Evolutionary conservation across 2,329 filamentous ascomycete species (phyloP).

Genomic region (Alternaria viburni): DNA sequence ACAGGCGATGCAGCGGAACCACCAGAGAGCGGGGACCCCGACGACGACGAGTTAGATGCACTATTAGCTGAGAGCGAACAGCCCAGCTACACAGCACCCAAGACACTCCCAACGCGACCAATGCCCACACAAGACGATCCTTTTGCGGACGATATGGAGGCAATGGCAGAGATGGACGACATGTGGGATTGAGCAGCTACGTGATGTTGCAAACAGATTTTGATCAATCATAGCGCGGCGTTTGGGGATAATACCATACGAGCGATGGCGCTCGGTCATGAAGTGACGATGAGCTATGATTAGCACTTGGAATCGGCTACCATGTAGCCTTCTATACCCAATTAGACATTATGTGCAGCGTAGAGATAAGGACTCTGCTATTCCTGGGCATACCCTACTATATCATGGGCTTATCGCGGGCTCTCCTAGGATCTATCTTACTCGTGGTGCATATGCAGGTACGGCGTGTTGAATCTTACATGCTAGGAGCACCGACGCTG

Average conservation of each 20-base stretch:
- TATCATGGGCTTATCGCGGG: neutral
- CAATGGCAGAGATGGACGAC: constrained; percentile 48
- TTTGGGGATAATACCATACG: constrained; percentile 7
- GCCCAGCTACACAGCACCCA: constrained; percentile 9
- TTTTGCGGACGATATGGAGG: constrained; percentile 50
- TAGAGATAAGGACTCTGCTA: neutral
- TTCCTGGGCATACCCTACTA: neutral
- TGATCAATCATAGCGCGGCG: constrained; percentile 35
- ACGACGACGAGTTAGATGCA: constrained; percentile 61
- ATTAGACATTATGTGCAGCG: neutral
- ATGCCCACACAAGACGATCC: constrained; percentile 33
- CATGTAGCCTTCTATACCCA: neutral
- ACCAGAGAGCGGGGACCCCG: constrained; percentile 48
- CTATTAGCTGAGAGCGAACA: constrained; percentile 57
- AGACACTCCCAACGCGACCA: constrained; percentile 13
- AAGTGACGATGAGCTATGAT: neutral
- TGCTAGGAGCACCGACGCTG: neutral
- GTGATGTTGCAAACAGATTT: constrained; percentile 6
- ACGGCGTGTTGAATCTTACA: neutral
- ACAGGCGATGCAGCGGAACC: constrained; percentile 20
- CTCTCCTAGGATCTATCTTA: neutral
- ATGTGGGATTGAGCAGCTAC: constrained; percentile 30
- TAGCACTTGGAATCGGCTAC: neutral
- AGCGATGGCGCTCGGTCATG: neutral
- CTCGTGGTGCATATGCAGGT: neutral